A percentile compares a stretch with the other conserved stretches of the same genome.
Evolutionary conservation across 2,329 filamentous ascomycete species (phyloP).

Genomic region (Parafenestella ontariensis): DNA sequence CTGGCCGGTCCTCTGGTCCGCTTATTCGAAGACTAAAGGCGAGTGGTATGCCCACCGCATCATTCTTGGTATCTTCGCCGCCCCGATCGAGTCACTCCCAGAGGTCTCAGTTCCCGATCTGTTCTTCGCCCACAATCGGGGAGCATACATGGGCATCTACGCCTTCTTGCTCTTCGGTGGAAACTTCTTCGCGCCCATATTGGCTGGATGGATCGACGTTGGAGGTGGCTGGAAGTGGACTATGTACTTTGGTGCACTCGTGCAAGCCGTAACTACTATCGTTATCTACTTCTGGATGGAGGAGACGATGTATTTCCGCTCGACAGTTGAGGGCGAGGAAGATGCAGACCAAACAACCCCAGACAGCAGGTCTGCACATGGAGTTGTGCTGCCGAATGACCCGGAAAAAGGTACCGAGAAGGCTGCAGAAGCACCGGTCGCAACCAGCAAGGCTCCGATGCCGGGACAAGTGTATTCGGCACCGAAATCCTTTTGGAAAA

Average conservation of each 20-base stretch:
- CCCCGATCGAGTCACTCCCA: slow-evolving; percentile 2
- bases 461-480: not conserved
- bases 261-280: not conserved
- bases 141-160: not conserved
- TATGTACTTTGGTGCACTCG: not conserved
- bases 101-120: slow-evolving; percentile 1
- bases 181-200: not conserved
- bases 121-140: slow-evolving; percentile 4
- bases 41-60: slow-evolving; percentile 2
- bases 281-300: not conserved
- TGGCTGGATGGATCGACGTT: not conserved
- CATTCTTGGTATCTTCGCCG: not conserved
- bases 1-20: not conserved
- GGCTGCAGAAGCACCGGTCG: not conserved
- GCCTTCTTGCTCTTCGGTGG: not conserved
- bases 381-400: not conserved
- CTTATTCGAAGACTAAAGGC: not conserved
- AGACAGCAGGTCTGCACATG: not conserved
- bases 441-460: not conserved
- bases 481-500: not conserved
- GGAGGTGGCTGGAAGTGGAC: not conserved
- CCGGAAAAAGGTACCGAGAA: not conserved
- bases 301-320: not conserved
- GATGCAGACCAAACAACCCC: not conserved
- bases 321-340: not conserved